Conservation (phyloP, 2,329 filamentous ascomycete species). For the Pezicula neosporulosa region DNA sequence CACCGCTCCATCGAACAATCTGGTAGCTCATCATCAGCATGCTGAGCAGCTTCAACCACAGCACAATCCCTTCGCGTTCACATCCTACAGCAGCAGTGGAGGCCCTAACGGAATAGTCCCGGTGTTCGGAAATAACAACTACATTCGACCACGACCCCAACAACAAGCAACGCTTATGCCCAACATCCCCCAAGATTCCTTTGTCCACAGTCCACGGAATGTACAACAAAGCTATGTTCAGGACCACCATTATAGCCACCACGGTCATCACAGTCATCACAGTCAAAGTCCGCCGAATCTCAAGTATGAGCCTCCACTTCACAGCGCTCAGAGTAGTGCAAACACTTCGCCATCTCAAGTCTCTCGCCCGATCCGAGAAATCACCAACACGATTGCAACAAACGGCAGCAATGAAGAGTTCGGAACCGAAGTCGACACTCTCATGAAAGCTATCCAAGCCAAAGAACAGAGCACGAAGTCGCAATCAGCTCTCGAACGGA, state of each 20-base stretch:
- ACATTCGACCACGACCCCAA: constrained; percentile 23
- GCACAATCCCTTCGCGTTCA: constrained; percentile 41
- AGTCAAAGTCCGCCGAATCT: constrained; percentile 29
- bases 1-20: constrained; percentile 38
- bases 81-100: constrained; percentile 26
- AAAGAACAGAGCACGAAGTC: constrained; percentile 44
- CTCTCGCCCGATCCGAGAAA: constrained; percentile 7
- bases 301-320: constrained; percentile 29
- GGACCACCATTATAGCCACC: constrained; percentile 11
- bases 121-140: constrained; percentile 22
- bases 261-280: constrained; percentile 23
- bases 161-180: constrained; percentile 14
- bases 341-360: constrained; percentile 13
- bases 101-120: constrained; percentile 22
- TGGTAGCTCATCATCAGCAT: constrained; percentile 38
- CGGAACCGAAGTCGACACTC: constrained; percentile 77
- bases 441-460: constrained; percentile 86
- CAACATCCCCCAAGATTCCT: constrained; percentile 15
- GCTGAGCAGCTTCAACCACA: constrained; percentile 23
- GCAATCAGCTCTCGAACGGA: constrained; percentile 17
- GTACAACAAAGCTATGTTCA: constrained; percentile 27
- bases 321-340: constrained; percentile 10
- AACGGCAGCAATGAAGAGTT: constrained; percentile 51
- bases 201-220: constrained; percentile 26
- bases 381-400: neutral